phyloP scores from a whole-genome alignment of 345 rosid species.

The Eucalyptus sp. region DNA sequence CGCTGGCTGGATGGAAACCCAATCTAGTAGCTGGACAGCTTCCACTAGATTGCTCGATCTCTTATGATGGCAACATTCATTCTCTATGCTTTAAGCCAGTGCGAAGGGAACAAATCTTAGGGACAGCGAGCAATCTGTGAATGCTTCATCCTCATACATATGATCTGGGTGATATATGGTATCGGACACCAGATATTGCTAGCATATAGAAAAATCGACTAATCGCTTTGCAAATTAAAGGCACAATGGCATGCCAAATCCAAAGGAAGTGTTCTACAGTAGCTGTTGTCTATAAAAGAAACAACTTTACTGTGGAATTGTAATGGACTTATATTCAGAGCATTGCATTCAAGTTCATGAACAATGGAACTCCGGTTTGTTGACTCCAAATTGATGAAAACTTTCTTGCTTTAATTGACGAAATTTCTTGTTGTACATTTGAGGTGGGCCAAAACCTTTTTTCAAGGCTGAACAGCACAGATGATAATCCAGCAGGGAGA shows the following conservation, averaged over 20 bases:
- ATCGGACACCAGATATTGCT: background rate
- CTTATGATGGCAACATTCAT: background rate
- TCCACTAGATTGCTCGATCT: background rate
- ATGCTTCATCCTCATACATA: background rate
- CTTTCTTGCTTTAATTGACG: background rate
- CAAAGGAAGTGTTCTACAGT: background rate
- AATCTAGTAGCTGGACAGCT: slow-evolving; percentile 4
- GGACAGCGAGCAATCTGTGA: background rate
- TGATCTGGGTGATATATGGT: background rate
- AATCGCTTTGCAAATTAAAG: background rate
- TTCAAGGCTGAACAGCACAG: background rate
- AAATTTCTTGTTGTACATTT: background rate
- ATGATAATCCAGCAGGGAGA: background rate
- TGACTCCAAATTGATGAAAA: background rate
- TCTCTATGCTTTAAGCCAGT: background rate
- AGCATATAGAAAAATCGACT: background rate
- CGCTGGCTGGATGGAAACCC: slow-evolving; percentile 47
- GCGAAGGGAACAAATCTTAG: background rate
- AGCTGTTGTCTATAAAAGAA: background rate
- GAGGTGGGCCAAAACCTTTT: background rate
- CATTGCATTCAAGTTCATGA: background rate
- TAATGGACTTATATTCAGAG: background rate
- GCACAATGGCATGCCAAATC: background rate
- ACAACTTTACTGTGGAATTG: background rate
- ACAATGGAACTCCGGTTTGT: background rate